Evolutionary conservation across 1,139 yeast species (phyloP).

Genomic region (Saccharomycopsis crataegensis): DNA sequence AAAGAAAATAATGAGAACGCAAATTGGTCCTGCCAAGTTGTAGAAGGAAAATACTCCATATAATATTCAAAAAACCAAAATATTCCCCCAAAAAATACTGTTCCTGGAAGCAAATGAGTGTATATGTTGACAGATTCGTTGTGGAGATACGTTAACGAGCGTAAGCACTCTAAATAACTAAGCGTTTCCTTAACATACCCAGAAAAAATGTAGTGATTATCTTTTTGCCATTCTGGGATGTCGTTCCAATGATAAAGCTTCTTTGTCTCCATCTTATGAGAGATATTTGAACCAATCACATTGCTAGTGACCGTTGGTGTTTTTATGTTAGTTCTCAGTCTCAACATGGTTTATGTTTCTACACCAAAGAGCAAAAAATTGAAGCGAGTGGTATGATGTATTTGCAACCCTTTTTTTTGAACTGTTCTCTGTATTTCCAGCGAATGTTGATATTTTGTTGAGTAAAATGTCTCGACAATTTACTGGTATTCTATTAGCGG

Average conservation of each 20-base stretch:
- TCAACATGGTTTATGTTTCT: too few relatives aligned
- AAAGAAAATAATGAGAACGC: conserved; percentile 38
- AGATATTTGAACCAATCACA: too few relatives aligned
- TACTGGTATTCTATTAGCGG: too few relatives aligned
- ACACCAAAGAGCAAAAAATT: too few relatives aligned
- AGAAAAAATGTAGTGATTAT: conserved; percentile 65
- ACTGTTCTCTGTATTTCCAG: too few relatives aligned
- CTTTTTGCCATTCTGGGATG: conserved; percentile 79
- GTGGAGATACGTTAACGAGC: conserved; percentile 62
- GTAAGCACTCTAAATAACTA: conserved; percentile 43
- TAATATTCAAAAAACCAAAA: conserved; percentile 28
- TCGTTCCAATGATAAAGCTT: conserved; percentile 35
- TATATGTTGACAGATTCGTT: conserved; percentile 82
- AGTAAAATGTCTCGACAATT: too few relatives aligned
- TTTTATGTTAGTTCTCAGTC: too few relatives aligned
- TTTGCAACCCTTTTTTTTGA: too few relatives aligned
- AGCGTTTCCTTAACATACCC: conserved; percentile 73
- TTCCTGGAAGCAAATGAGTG: conserved; percentile 69
- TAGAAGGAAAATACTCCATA: conserved; percentile 38
- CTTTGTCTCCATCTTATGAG: too few relatives aligned
- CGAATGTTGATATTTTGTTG: too few relatives aligned
- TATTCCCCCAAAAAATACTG: conserved; percentile 30
- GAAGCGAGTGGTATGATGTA: too few relatives aligned
- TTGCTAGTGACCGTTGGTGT: too few relatives aligned
- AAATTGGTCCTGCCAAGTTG: conserved; percentile 37